phyloP scores from a whole-genome alignment of 768 basidiomycete species.

The Boletus eberwhitei region DNA sequence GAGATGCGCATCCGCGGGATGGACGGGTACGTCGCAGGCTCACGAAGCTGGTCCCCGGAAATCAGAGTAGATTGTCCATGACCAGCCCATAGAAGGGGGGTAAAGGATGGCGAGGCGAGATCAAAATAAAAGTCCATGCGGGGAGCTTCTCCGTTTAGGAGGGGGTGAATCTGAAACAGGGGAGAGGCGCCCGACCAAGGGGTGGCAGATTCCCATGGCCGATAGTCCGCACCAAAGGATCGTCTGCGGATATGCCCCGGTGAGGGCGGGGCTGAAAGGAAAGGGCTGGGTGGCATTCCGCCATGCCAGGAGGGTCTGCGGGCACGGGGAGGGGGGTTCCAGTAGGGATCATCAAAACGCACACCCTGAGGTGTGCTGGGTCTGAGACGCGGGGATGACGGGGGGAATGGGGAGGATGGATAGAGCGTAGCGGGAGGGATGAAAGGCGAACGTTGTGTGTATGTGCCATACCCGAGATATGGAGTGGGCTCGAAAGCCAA shows the following conservation, averaged over 20 bases:
- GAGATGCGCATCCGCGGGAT: conserved; percentile 53
- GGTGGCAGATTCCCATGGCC: conserved; percentile 21
- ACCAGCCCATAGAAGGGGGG: conserved; percentile 41
- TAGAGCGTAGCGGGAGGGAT: conserved; percentile 38
- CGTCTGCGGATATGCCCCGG: conserved; percentile 19
- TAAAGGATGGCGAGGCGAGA: conserved; percentile 45
- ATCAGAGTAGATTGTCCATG: conserved; percentile 39
- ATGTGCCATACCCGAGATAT: conserved; percentile 32
- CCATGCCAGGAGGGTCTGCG: conserved; percentile 48
- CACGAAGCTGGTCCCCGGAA: conserved; percentile 42
- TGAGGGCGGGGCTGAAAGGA: conserved; percentile 16
- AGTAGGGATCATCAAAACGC: conserved; percentile 20
- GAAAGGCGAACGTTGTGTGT: conserved; percentile 41
- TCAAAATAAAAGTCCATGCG: conserved; percentile 52
- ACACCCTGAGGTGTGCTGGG: conserved; percentile 29
- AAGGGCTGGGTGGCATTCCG: conserved; percentile 25
- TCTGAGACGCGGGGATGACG: conserved; percentile 27
- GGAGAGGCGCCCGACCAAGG: conserved; percentile 25
- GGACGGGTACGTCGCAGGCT: conserved; percentile 56
- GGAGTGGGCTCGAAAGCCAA: conserved; percentile 34
- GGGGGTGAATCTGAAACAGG: conserved; percentile 28
- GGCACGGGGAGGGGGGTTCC: conserved; percentile 26
- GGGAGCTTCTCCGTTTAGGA: conserved; percentile 48
- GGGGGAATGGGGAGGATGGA: conserved; percentile 36
- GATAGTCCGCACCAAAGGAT: conserved; percentile 28